phyloP scores from a whole-genome alignment of 495 filamentous ascomycete species.

The Trichoderma orchidacearum region DNA sequence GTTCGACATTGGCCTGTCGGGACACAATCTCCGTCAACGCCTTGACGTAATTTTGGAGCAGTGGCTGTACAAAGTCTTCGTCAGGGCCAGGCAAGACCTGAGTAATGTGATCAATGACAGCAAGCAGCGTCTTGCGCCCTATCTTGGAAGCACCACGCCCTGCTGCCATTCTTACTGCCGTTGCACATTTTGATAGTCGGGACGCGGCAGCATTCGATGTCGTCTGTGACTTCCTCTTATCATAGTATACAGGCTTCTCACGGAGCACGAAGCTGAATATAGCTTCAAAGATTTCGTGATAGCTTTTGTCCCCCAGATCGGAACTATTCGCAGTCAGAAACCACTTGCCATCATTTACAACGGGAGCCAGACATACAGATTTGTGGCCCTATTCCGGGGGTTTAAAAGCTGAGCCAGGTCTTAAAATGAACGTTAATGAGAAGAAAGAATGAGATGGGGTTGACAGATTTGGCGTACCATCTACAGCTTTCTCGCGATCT shows the following conservation, averaged over 20 bases:
- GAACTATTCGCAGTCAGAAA: conserved; percentile 11
- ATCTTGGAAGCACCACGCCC: conserved; percentile 53
- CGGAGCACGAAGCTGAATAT: conserved; percentile 55
- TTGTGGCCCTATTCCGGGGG: conserved; percentile 40
- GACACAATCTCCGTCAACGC: conserved; percentile 54
- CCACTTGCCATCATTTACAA: neutral
- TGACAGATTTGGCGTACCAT: conserved; percentile 9
- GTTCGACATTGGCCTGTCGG: conserved; percentile 64
- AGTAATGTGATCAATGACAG: conserved; percentile 67
- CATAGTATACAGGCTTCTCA: conserved; percentile 52
- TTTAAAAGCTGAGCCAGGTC: conserved; percentile 47
- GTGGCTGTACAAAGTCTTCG: conserved; percentile 53
- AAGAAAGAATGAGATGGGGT: neutral
- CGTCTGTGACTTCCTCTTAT: conserved; percentile 28
- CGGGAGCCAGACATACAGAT: conserved; percentile 32
- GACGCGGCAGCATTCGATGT: conserved; percentile 31
- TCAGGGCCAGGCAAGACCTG: conserved; percentile 53
- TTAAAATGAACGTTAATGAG: conserved; percentile 3
- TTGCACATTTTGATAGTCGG: conserved; percentile 58
- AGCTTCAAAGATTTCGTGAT: conserved; percentile 68
- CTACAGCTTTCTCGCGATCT: conserved; percentile 16
- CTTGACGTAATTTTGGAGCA: conserved; percentile 68
- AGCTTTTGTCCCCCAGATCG: conserved; percentile 52
- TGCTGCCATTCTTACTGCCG: conserved; percentile 55
- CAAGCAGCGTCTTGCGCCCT: conserved; percentile 60